Percentiles rank a stretch among this genome's conserved stretches.
phyloP scores from a whole-genome alignment of 2,329 filamentous ascomycete species.

The Gliomastix tumulicola region DNA sequence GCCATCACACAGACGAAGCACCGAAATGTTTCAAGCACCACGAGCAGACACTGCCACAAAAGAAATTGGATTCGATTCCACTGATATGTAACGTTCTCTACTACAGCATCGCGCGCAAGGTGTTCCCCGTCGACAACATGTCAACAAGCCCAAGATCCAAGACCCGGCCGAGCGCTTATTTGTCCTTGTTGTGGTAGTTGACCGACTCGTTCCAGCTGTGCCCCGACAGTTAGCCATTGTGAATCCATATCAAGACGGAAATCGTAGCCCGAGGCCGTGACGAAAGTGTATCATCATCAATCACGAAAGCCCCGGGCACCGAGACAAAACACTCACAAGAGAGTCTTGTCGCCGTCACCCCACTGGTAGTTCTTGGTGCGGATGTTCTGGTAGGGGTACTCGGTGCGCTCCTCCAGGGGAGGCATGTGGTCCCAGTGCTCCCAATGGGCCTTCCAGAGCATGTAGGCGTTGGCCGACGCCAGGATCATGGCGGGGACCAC shows the following conservation, averaged over 20 bases:
- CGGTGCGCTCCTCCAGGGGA: slow-evolving; percentile 80
- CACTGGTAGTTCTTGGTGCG: slow-evolving; percentile 92
- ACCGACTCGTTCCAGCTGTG: slow-evolving; percentile 84
- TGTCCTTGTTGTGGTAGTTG: slow-evolving; percentile 97
- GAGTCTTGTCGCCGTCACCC: slow-evolving; percentile 87
- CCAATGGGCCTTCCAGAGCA: slow-evolving; percentile 94
- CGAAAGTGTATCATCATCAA: too few relatives aligned
- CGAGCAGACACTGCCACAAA: slow-evolving; percentile 6
- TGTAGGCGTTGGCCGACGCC: slow-evolving; percentile 75
- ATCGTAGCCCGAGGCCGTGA: neutral
- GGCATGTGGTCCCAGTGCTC: slow-evolving; percentile 84
- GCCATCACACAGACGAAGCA: too few relatives aligned
- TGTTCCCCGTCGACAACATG: neutral
- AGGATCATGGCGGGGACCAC: slow-evolving; percentile 67
- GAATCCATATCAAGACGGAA: neutral
- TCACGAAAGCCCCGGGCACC: too few relatives aligned
- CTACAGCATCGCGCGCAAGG: neutral
- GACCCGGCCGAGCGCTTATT: neutral
- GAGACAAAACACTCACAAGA: slow-evolving; percentile 67
- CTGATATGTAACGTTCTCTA: slow-evolving; percentile 1
- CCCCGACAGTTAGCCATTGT: neutral
- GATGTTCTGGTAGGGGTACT: slow-evolving; percentile 98
- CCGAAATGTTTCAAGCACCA: too few relatives aligned
- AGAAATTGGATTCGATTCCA: slow-evolving; percentile 6
- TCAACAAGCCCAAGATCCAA: neutral